Conservation (phyloP, 148 eudicot genomes). For the Cornus florida region DNA sequence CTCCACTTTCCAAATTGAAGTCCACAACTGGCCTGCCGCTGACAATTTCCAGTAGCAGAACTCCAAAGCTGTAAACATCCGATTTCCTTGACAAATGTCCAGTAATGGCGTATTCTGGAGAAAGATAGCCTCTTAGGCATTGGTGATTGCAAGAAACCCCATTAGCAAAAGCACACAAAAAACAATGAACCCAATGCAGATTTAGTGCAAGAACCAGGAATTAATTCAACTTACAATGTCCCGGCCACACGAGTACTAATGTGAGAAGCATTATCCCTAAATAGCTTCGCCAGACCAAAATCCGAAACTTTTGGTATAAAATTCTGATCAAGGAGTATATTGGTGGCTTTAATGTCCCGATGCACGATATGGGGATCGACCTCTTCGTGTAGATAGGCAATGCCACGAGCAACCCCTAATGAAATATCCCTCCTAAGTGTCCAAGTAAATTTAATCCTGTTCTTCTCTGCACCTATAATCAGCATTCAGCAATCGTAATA, state of each 20-base stretch:
- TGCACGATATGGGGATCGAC: conserved; percentile 49
- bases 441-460: conserved; percentile 51
- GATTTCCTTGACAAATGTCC: conserved; percentile 66
- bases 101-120: conserved; percentile 67
- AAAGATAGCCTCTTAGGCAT: conserved; percentile 49
- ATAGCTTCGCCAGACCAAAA: conserved; percentile 60
- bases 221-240: conserved; percentile 50
- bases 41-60: conserved; percentile 50
- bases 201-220: not conserved
- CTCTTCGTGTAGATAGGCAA: conserved; percentile 68
- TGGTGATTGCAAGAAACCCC: conserved; percentile 1
- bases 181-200: not conserved
- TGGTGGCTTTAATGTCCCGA: conserved; percentile 60
- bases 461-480: conserved; percentile 36
- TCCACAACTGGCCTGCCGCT: conserved; percentile 47
- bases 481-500: not conserved
- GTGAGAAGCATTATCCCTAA: conserved; percentile 36
- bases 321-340: conserved; percentile 56
- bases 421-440: conserved; percentile 31
- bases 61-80: conserved; percentile 70
- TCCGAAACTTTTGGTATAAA: conserved; percentile 59
- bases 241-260: conserved; percentile 76
- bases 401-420: conserved; percentile 50
- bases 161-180: not conserved
- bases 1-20: conserved; percentile 46